Evolutionary conservation across 2,329 filamentous ascomycete genomes (phyloP), one percentile per base, ranked within the genome.

Genomic region (Beauveria sp.): DNA sequence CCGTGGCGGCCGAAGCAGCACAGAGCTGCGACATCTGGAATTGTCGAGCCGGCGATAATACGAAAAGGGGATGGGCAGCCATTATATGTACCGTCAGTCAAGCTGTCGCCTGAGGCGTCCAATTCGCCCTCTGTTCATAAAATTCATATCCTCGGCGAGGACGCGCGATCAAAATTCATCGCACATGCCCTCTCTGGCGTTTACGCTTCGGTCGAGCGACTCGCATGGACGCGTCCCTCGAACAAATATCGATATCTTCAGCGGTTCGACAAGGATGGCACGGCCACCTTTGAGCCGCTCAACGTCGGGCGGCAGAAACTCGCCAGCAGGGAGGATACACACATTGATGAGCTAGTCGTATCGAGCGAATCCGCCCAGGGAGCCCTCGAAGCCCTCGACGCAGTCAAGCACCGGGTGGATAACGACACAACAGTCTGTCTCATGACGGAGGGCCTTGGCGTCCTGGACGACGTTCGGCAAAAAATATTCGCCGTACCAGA

Each of bases 391-490:
- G 85, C 86, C 1, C 70, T 96, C 26, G 69, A 77, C 3, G 74
- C 79, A 0, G 77, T 95, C 60, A 82, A 80, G 60, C 81, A 90
- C 67, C 83, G 90, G 10, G 75, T 96, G n/a, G 80, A 83, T 49
- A 77, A 81, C 3, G 77, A 85, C 30, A 91, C 88, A 1, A 89
- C 90, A 0, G 81, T 96, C 8, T 85, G 89, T 63, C 82, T 96
- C 60, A 73, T 96, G 61, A 88, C 91, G 61, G 90, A 93, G 64
- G 91, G 93, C 1, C 84, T 98, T 73, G 93, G 95, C 0, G 78
- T 91, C 1, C 79, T 91, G n/a, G 92, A 98, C 54, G 82, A 86
- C 54, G 80, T 97, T 46, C 91, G 91, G 67, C 74, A 81, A 40
- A 40, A 81, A 12, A 72, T 96, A 30, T 97, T 96, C 66, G 81